phyloP scores from a whole-genome alignment of 2,329 filamentous ascomycete genomes.

The Grosmannia penicillata region DNA sequence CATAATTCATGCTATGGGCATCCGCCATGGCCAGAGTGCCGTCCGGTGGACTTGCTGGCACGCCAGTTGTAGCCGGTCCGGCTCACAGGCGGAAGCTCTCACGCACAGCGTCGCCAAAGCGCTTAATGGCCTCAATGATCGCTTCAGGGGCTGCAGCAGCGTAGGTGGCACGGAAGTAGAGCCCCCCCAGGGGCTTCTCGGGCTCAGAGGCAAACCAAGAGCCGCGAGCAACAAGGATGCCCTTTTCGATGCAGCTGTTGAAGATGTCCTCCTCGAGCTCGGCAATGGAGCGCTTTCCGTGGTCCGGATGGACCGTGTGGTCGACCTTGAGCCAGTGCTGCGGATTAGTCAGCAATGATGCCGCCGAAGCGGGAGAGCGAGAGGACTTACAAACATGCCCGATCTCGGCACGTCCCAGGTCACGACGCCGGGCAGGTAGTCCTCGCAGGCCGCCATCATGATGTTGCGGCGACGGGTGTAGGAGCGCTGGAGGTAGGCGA shows the following conservation, averaged over 20 bases:
- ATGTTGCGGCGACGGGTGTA: conserved; percentile 70
- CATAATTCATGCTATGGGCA: too few species aligned
- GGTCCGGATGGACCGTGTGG: conserved; percentile 49
- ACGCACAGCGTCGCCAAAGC: conserved; percentile 63
- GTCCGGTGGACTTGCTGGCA: too few species aligned
- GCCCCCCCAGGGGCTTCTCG: conserved; percentile 38
- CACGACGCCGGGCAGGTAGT: conserved; percentile 62
- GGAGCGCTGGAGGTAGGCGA: conserved; percentile 64
- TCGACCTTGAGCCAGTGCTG: conserved; percentile 63
- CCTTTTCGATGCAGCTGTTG: conserved; percentile 55
- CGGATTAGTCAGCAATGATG: not conserved
- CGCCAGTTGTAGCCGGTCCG: too few species aligned
- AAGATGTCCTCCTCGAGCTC: conserved; percentile 82
- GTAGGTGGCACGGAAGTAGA: conserved; percentile 87
- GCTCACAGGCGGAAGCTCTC: conserved; percentile 33
- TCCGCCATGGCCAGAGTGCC: too few species aligned
- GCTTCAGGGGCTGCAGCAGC: conserved; percentile 60
- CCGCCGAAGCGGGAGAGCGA: not conserved
- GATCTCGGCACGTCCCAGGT: conserved; percentile 68
- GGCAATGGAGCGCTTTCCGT: conserved; percentile 34
- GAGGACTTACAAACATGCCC: conserved; percentile 77
- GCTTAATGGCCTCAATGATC: conserved; percentile 56
- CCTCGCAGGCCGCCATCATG: conserved; percentile 67
- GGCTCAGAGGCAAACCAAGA: conserved; percentile 82
- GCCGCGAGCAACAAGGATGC: conserved; percentile 69